Percentiles rank a stretch among this genome's conserved stretches.
These are phyloP conservation scores for Fusarium ramigenum DNA, from an alignment of 2,329 filamentous ascomycete genomes.

Conservation along the genomic window DNA sequence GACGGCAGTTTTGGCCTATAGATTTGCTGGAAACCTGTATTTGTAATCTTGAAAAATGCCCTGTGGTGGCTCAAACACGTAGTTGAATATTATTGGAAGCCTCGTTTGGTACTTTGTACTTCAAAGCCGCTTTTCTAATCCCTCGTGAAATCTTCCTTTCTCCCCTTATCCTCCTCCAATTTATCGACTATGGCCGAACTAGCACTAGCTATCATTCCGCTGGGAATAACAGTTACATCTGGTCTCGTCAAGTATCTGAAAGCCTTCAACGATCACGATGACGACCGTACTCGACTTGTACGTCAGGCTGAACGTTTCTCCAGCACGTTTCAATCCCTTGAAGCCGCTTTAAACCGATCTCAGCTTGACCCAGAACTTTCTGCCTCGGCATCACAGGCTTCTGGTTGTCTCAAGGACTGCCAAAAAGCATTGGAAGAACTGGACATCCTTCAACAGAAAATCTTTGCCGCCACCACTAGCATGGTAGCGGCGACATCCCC, in stretches of 20 bases:
- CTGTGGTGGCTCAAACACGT: rapidly evolving
- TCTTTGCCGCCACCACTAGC: neutral
- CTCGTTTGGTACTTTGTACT: neutral
- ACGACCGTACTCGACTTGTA: neutral
- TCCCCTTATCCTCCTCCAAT: rapidly evolving
- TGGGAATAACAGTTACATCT: neutral
- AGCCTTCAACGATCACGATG: neutral
- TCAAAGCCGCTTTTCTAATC: rapidly evolving
- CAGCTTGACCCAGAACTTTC: neutral
- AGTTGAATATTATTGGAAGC: rapidly evolving
- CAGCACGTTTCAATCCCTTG: neutral
- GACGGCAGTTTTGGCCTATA: rapidly evolving
- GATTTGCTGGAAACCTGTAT: rapidly evolving
- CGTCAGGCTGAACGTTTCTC: neutral
- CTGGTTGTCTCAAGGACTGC: rapidly evolving
- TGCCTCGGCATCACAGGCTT: neutral
- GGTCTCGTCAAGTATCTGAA: neutral
- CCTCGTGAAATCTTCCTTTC: rapidly evolving
- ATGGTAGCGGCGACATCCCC: rapidly evolving
- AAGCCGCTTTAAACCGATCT: rapidly evolving
- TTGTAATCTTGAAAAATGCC: neutral
- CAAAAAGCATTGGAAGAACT: neutral
- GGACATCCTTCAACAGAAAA: neutral
- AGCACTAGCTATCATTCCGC: rapidly evolving
- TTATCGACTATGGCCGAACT: neutral